phyloP scores from a whole-genome alignment of 495 filamentous ascomycete species.

The Achaetomiella virescens region DNA sequence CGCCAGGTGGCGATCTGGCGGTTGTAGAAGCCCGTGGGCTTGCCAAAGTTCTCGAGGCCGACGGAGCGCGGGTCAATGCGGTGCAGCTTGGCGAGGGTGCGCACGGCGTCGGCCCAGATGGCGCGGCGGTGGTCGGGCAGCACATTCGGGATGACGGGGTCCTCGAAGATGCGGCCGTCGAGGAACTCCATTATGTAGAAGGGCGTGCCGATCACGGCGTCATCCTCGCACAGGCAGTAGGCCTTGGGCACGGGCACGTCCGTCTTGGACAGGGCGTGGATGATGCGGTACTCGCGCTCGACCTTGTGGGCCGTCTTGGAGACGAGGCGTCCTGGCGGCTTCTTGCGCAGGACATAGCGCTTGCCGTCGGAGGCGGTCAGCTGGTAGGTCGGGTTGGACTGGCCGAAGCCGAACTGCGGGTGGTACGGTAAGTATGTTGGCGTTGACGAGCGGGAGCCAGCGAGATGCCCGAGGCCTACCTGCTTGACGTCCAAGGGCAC shows the following conservation, averaged over 20 bases:
- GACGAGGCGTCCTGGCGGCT: slow-evolving; percentile 84
- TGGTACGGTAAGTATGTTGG: background rate
- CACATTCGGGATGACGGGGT: slow-evolving; percentile 75
- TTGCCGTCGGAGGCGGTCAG: slow-evolving; percentile 60
- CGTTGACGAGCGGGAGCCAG: background rate
- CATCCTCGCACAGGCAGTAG: slow-evolving; percentile 81
- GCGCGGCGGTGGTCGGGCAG: slow-evolving; percentile 58
- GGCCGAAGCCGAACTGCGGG: slow-evolving; percentile 83
- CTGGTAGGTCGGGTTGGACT: slow-evolving; percentile 95
- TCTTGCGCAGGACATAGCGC: slow-evolving; percentile 86
- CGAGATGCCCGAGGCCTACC: slow-evolving; percentile 41
- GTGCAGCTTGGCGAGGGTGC: slow-evolving; percentile 82
- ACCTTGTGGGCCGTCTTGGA: slow-evolving; percentile 93
- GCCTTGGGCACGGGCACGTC: slow-evolving; percentile 83
- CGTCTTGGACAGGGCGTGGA: slow-evolving; percentile 70
- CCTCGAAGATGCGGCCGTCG: slow-evolving; percentile 85
- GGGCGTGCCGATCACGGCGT: slow-evolving; percentile 69
- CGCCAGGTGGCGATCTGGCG: slow-evolving; percentile 79
- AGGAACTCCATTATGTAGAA: slow-evolving; percentile 98
- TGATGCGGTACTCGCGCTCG: slow-evolving; percentile 88
- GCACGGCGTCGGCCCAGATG: slow-evolving; percentile 83
- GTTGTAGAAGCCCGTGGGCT: slow-evolving; percentile 70
- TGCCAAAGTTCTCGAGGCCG: slow-evolving; percentile 67
- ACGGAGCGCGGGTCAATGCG: slow-evolving; percentile 59
- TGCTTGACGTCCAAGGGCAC: slow-evolving; percentile 82